A percentile compares a stretch with the other conserved stretches of the same genome.
Conservation (phyloP, 768 basidiomycete genomes). For the Mycena amicta region DNA sequence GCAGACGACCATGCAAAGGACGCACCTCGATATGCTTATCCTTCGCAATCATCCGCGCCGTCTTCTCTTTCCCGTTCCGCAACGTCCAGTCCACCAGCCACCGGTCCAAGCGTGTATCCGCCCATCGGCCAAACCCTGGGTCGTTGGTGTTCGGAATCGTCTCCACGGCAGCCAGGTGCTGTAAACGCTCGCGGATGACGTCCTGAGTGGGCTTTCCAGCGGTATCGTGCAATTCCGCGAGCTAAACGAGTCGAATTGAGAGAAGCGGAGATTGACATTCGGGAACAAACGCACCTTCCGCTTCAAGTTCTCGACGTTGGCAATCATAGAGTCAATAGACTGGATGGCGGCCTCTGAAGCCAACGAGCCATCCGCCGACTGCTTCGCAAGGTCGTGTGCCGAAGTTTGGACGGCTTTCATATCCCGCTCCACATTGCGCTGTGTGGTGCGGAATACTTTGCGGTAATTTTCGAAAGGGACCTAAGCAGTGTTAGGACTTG, state of each 20-base stretch:
- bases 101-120: conserved; percentile 77
- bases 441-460: conserved; percentile 82
- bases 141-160: conserved; percentile 51
- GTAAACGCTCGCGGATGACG: conserved; percentile 73
- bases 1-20: too few relatives aligned
- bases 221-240: conserved; percentile 50
- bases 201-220: conserved; percentile 64
- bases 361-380: conserved; percentile 39
- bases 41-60: conserved; percentile 75
- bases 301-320: conserved; percentile 77
- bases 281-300: conserved; percentile 73
- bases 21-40: conserved; percentile 80
- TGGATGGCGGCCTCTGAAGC: conserved; percentile 56
- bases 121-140: conserved; percentile 73
- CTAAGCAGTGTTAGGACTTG: conserved; percentile 41
- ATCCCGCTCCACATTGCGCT: conserved; percentile 83
- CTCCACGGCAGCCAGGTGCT: conserved; percentile 71
- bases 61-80: conserved; percentile 73
- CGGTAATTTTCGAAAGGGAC: conserved; percentile 90
- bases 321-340: conserved; percentile 75
- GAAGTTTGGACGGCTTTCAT: conserved; percentile 58
- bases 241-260: conserved; percentile 30
- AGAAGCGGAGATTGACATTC: background rate
- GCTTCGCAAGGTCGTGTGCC: conserved; percentile 61
- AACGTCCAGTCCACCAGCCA: conserved; percentile 95